phyloP scores from a whole-genome alignment of 768 basidiomycete species.

The Tricholoma matsutake region DNA sequence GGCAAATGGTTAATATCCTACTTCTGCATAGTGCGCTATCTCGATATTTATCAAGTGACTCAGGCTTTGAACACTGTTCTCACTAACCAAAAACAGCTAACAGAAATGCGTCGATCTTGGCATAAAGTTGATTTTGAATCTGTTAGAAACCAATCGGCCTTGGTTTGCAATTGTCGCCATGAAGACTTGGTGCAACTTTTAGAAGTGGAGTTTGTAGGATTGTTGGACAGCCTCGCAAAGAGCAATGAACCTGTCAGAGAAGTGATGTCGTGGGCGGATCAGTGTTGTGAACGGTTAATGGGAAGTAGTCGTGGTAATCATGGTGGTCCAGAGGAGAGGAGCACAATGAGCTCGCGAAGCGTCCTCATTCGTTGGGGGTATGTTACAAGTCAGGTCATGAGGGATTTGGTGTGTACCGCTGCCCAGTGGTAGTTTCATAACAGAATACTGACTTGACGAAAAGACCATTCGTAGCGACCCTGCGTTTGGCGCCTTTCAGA shows the following conservation, averaged over 20 bases:
- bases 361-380: slow-evolving; percentile 90
- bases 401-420: slow-evolving; percentile 66
- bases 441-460: background rate
- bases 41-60: slow-evolving; percentile 90
- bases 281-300: slow-evolving; percentile 84
- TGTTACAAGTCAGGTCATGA: slow-evolving; percentile 90
- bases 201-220: slow-evolving; percentile 78
- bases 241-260: slow-evolving; percentile 79
- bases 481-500: slow-evolving; percentile 90
- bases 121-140: slow-evolving; percentile 87
- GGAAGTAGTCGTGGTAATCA: slow-evolving; percentile 56
- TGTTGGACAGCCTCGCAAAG: slow-evolving; percentile 70
- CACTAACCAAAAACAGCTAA: slow-evolving; percentile 80
- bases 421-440: slow-evolving; percentile 4
- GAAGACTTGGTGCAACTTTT: slow-evolving; percentile 84
- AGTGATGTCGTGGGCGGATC: slow-evolving; percentile 90
- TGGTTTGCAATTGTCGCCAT: slow-evolving; percentile 91
- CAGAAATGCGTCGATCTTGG: slow-evolving; percentile 88
- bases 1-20: slow-evolving; percentile 4
- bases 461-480: slow-evolving; percentile 92
- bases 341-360: slow-evolving; percentile 82
- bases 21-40: slow-evolving; percentile 67
- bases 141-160: slow-evolving; percentile 87
- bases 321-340: slow-evolving; percentile 62
- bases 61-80: slow-evolving; percentile 87